Evolutionary conservation across 2,329 filamentous ascomycete species (phyloP), one percentile per base, ranked within the genome.

Genomic region (Dactylellina drechsleri): DNA sequence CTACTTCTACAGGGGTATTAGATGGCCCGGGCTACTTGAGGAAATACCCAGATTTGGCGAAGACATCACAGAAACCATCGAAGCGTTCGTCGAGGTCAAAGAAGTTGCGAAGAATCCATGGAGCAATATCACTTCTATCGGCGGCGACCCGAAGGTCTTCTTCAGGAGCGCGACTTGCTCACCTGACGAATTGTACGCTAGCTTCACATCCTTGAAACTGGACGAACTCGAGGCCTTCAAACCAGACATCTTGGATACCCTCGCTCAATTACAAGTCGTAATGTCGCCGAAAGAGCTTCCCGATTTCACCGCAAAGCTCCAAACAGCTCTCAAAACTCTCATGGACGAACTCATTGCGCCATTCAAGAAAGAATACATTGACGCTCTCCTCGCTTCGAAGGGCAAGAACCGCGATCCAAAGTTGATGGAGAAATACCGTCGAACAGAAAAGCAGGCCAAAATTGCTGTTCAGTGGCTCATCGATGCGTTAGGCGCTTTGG

Each of bases 1-100:
- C 61, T 80, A 79, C 66, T 79, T 80, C 49, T 80, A 80, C 60
- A 49, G 79, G 18, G 78, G 79, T 18, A 75, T 80, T n/a, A 76
- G 78, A 31, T 76, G 60, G 49, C 45, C 43, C 0, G 43, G 75
- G 26, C 62, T 79, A 7, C 73, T 79, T 20, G 78, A 78, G 2
- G 64, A 76, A 8, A 70, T 54, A 0, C 57, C 78, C 12, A 76
- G 66, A 31, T 80, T 80, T 64, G 79, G 74, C 4, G 60, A 77
- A 31, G 77, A 79, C 60, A 74, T 79, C 13, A 79, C 78, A 50
- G 53, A 58, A 4, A 50, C 73, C 3, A 58, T 79, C 15, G 65
- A 77, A n/a, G 73, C 74, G n/a, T 56, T 56, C 45, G 47, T 68
- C n/a, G 20, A 60, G n/a, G 2, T 50, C 3, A 23, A 65, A 6